Conservation (phyloP, 495 filamentous ascomycete species). For the Chaetomidium leptoderma region DNA sequence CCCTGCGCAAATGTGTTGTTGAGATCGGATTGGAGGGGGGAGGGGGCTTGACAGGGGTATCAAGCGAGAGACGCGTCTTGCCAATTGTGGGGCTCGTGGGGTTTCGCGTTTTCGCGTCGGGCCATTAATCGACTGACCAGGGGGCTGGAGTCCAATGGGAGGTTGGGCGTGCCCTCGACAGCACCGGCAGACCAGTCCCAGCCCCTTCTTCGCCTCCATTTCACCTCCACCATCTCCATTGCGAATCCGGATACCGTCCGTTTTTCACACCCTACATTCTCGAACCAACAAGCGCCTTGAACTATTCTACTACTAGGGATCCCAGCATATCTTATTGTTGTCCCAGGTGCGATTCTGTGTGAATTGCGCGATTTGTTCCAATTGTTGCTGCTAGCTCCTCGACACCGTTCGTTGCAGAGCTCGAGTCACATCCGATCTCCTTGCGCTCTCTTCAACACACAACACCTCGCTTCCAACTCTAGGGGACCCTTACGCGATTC, state of each 20-base stretch:
- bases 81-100: slow-evolving; percentile 22
- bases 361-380: slow-evolving; percentile 16
- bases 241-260: neutral
- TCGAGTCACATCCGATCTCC: neutral
- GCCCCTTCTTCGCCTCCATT: slow-evolving; percentile 19
- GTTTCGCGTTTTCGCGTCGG: slow-evolving; percentile 25
- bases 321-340: slow-evolving; percentile 17
- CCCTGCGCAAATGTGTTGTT: slow-evolving; percentile 14
- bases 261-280: slow-evolving; percentile 1
- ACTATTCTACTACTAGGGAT: slow-evolving; percentile 6
- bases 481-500: neutral
- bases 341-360: slow-evolving; percentile 11
- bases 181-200: slow-evolving; percentile 20
- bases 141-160: slow-evolving; percentile 19
- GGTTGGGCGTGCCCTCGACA: slow-evolving; percentile 22
- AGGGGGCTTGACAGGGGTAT: slow-evolving; percentile 7
- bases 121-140: slow-evolving; percentile 22
- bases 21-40: slow-evolving; percentile 23
- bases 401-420: neutral
- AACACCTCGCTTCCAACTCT: neutral
- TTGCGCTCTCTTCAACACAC: neutral
- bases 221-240: slow-evolving; percentile 15
- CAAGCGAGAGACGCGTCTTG: slow-evolving; percentile 6
- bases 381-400: neutral
- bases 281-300: neutral